These are phyloP conservation scores for Ilyonectria sp. DNA, from an alignment of 2,329 filamentous ascomycete genomes.

Conservation along the genomic window DNA sequence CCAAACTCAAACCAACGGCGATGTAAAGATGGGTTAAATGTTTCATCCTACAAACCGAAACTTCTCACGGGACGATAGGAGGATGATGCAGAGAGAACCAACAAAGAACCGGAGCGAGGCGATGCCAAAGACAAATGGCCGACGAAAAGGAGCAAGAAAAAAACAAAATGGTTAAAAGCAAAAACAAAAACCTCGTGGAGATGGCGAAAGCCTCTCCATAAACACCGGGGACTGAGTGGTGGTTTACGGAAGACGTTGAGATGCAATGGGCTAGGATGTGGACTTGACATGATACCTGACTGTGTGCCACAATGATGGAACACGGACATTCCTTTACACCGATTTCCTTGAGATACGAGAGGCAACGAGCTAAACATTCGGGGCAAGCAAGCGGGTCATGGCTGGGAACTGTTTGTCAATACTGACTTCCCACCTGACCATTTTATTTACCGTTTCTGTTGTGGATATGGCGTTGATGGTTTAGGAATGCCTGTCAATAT, in stretches of 20 bases:
- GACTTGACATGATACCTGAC: conserved; percentile 31
- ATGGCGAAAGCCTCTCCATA: not conserved
- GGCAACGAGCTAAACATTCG: not conserved
- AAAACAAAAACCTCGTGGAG: not conserved
- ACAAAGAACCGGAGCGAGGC: not conserved
- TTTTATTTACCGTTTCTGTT: conserved; percentile 2
- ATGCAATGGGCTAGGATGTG: conserved; percentile 12
- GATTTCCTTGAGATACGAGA: conserved; percentile 23
- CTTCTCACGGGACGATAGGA: not conserved
- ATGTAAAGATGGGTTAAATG: conserved; percentile 49
- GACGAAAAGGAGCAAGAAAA: conserved; percentile 1
- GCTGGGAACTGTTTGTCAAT: conserved; percentile 7
- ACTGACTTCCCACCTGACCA: not conserved
- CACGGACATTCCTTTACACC: conserved; percentile 28
- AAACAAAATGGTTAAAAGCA: conserved; percentile 9
- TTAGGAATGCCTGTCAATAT: conserved; percentile 6
- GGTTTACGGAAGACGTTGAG: conserved; percentile 5
- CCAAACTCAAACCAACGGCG: conserved; percentile 45
- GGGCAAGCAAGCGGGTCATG: conserved; percentile 1
- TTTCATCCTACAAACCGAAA: not conserved
- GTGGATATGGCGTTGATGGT: conserved; percentile 25
- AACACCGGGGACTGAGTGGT: conserved; percentile 16
- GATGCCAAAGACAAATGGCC: not conserved
- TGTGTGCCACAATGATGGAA: conserved; percentile 21
- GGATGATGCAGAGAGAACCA: conserved; percentile 1